Conservation (phyloP, 75 land plant species). For the Cunninghamia lanceolata region DNA sequence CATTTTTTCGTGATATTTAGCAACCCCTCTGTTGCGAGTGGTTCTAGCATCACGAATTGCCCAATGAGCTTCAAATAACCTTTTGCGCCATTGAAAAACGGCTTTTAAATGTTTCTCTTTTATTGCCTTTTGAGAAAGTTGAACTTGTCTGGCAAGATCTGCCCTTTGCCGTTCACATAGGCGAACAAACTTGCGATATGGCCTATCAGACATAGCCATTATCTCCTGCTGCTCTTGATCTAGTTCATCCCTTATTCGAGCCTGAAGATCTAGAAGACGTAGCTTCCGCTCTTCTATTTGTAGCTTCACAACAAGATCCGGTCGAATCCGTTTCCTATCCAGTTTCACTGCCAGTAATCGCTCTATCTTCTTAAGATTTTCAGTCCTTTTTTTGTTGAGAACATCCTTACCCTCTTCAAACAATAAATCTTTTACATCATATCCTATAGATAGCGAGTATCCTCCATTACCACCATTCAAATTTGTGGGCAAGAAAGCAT, state of each 20-base stretch:
- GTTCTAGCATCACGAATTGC: slow-evolving; percentile 94
- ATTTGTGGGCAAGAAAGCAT: slow-evolving; percentile 47
- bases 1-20: slow-evolving; percentile 98
- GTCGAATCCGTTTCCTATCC: slow-evolving; percentile 80
- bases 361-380: slow-evolving; percentile 74
- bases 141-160: slow-evolving; percentile 82
- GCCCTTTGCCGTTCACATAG: slow-evolving; percentile 89
- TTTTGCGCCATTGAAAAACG: slow-evolving; percentile 93
- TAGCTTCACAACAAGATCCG: slow-evolving; percentile 76
- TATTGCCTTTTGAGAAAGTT: slow-evolving; percentile 64
- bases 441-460: slow-evolving; percentile 50
- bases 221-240: slow-evolving; percentile 98
- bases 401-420: slow-evolving; percentile 75
- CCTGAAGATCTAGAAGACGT: slow-evolving; percentile 72
- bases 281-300: slow-evolving; percentile 95
- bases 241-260: slow-evolving; percentile 81
- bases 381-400: slow-evolving; percentile 67
- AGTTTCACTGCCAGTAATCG: slow-evolving; percentile 60
- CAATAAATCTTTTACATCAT: slow-evolving; percentile 86
- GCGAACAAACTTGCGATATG: slow-evolving; percentile 89
- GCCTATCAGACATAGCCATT: slow-evolving; percentile 97
- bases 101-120: slow-evolving; percentile 93
- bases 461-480: slow-evolving; percentile 38
- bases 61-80: slow-evolving; percentile 97
- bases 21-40: slow-evolving; percentile 91